Base-by-base conservation (phyloP, 192 early-diverging fungal genomes). In the Cetraspora pellucida region DNA sequence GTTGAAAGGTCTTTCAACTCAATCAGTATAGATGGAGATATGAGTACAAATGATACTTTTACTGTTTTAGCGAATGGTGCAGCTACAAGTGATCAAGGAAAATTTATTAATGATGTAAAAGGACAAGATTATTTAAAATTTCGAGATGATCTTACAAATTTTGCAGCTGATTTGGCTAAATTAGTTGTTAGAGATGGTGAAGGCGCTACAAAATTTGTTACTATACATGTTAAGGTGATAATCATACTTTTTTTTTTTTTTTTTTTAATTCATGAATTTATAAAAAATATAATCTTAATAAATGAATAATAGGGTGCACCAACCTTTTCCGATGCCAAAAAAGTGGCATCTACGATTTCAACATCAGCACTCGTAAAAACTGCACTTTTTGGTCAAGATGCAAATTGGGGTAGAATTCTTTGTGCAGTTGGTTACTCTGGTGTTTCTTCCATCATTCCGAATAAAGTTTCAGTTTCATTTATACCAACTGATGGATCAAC, bases 121-220 rank as follows among this genome's bases (percentile, higher is more conserved):
- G 86, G 87, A 6, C 45, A 71, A 30, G 95, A 89, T 46, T 97
- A 85, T 80, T 46, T 80, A 11, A 80, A 79, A 14, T 98, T 98
- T 83, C 81, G 85, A 55, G 82, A 89, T 19, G 84, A 89, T 67
- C 85, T 98, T 70, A 93, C 92, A 8, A 82, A 80, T n/a, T 96
- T 97, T 83, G 89, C 95, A 30, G 89, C 89, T 16, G 94, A 97
- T 55, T 83, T 98, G 52, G 94, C 97, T 9, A 87, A 93, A 67
- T 86, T 97, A 16, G 91, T 98, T 16, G 97, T 98, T 13, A 83
- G 95, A 65, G 97, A 98, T 85, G 97, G 97, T 47, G 97, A 98
- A 83, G 97, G 97, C 0, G 97, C 97, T 1, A 98, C 97, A 65
- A 98, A 97, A 84, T 98, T 98, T 81, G 89, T 98, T 50, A 95